These are phyloP conservation scores for Xylaria sp. DNA, from an alignment of 2,329 filamentous ascomycete genomes.

Conservation along the genomic window DNA sequence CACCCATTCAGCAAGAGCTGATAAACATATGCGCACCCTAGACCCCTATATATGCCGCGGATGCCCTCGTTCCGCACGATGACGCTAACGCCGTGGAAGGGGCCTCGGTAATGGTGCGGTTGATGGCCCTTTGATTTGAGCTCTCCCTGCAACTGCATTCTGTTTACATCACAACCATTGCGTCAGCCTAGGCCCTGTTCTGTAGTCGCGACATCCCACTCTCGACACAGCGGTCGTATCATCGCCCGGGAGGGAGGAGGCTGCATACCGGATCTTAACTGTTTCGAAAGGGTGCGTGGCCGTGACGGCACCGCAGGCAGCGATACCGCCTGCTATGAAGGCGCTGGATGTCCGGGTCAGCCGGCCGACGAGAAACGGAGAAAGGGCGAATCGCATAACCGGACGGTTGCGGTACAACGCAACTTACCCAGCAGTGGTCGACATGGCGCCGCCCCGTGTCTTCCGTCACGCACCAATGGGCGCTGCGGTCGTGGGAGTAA, in stretches of 20 bases:
- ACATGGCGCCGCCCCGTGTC: constrained; percentile 42
- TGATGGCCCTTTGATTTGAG: constrained; percentile 87
- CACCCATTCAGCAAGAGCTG: constrained; percentile 97
- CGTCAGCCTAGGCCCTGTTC: constrained; percentile 27
- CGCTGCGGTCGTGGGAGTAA: neutral
- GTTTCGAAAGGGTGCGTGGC: constrained; percentile 99
- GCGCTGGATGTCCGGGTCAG: constrained; percentile 61
- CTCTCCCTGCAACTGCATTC: constrained; percentile 96
- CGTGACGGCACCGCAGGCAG: constrained; percentile 95
- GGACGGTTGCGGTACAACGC: constrained; percentile 11
- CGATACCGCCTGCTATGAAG: constrained; percentile 95
- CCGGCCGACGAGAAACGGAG: constrained; percentile 2
- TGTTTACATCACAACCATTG: constrained; percentile 50
- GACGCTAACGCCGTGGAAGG: constrained; percentile 88
- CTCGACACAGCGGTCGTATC: neutral
- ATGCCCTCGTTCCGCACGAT: constrained; percentile 92
- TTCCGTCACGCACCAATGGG: constrained; percentile 32
- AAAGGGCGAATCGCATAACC: neutral
- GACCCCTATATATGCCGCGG: constrained; percentile 84
- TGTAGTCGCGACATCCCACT: neutral
- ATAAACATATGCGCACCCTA: constrained; percentile 94
- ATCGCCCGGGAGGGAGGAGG: constrained; percentile 4
- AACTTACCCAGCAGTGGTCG: constrained; percentile 47
- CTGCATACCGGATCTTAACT: constrained; percentile 89
- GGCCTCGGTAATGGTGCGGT: constrained; percentile 88